These are phyloP conservation scores for Alternaria atra DNA, from an alignment of 2,329 filamentous ascomycete species.

Conservation along the genomic window DNA sequence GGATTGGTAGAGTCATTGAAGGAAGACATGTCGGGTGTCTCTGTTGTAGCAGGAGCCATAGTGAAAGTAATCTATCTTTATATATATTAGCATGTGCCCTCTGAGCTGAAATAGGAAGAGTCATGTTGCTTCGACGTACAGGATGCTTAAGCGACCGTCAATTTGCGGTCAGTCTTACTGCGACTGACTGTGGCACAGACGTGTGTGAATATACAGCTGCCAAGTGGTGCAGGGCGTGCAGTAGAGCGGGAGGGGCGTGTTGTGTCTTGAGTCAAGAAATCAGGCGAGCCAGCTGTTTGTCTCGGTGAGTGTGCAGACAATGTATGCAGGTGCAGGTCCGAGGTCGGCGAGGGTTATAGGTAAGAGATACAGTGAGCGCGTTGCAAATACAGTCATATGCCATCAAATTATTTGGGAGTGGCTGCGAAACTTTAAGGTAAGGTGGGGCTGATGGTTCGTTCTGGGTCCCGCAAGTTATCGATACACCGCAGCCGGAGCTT, in stretches of 20 bases:
- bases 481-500: slow-evolving; percentile 13
- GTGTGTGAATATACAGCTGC: slow-evolving; percentile 4
- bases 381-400: slow-evolving; percentile 20
- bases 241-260: slow-evolving; percentile 11
- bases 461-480: slow-evolving; percentile 12
- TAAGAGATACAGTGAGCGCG: not conserved
- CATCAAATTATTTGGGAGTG: slow-evolving; percentile 20
- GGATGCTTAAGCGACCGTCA: slow-evolving; percentile 7
- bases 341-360: slow-evolving; percentile 3
- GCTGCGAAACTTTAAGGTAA: slow-evolving; percentile 9
- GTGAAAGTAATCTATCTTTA: slow-evolving; percentile 21
- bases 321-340: slow-evolving; percentile 6
- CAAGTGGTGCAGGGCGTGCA: slow-evolving; percentile 14
- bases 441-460: slow-evolving; percentile 12
- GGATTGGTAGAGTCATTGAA: slow-evolving; percentile 41
- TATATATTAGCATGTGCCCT: slow-evolving; percentile 19
- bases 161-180: slow-evolving; percentile 27
- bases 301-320: not conserved
- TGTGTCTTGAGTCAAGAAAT: slow-evolving; percentile 9
- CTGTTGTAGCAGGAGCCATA: slow-evolving; percentile 28
- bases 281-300: not conserved
- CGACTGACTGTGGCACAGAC: slow-evolving; percentile 21
- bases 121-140: slow-evolving; percentile 14
- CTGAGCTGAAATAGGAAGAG: not conserved
- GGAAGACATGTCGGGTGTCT: slow-evolving; percentile 40